A percentile compares a stretch with the other conserved stretches of the same genome.
Conservation (phyloP, 2,329 filamentous ascomycete genomes). For the Fusarium newnesense region DNA sequence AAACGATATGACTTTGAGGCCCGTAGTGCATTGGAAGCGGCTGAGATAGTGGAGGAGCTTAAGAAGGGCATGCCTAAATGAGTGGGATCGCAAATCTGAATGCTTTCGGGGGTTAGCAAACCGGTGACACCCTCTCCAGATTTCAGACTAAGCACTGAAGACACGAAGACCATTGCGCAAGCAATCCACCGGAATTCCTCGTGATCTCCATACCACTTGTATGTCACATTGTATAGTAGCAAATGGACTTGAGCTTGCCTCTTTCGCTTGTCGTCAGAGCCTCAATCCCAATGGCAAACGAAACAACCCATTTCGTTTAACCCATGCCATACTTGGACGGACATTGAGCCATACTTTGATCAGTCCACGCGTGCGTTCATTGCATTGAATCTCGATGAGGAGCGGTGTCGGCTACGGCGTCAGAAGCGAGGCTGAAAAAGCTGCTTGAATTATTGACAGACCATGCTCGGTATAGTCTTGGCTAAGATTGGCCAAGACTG, state of each 20-base stretch:
- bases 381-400: slow-evolving; percentile 29
- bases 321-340: not conserved
- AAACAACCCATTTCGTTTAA: not conserved
- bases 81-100: not conserved
- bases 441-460: not conserved
- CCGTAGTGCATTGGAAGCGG: slow-evolving; percentile 75
- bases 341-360: not conserved
- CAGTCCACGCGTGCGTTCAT: not conserved
- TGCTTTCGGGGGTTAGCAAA: slow-evolving; percentile 3
- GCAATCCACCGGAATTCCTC: slow-evolving; percentile 2
- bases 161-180: not conserved
- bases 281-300: not conserved
- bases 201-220: not conserved
- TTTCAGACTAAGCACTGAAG: not conserved
- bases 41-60: slow-evolving; percentile 82
- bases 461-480: slow-evolving; percentile 22
- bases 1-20: slow-evolving; percentile 90
- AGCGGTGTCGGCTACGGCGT: not conserved
- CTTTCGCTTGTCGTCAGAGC: not conserved
- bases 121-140: not conserved
- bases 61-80: slow-evolving; percentile 71
- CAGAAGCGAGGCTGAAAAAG: slow-evolving; percentile 20
- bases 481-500: slow-evolving; percentile 29
- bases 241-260: not conserved
- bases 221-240: not conserved